Evolutionary conservation across 257 asterid genomes (phyloP).

Genomic region (Penstemon davidsonii): DNA sequence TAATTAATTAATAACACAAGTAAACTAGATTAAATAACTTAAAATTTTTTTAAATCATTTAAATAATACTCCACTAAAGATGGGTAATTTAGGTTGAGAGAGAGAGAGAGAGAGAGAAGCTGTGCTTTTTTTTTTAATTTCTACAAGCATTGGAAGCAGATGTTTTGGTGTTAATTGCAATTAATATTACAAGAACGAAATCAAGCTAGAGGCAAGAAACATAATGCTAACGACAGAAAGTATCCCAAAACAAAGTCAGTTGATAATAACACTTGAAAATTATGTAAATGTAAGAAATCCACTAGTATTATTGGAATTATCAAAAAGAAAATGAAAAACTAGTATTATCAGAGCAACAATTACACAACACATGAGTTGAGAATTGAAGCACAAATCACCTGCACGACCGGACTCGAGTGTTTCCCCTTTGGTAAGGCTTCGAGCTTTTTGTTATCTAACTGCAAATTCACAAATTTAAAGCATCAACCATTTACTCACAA

Average conservation of each 20-base stretch:
- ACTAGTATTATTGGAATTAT: not conserved
- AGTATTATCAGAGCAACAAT: too few species aligned
- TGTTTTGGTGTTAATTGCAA: too few species aligned
- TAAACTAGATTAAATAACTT: not conserved
- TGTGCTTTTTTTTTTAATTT: too few species aligned
- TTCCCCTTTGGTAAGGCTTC: conserved; percentile 55
- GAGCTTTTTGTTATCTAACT: conserved; percentile 75
- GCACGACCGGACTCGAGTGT: conserved; percentile 69
- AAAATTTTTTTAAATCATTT: too few species aligned
- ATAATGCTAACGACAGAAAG: conserved; percentile 8
- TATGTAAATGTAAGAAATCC: not conserved
- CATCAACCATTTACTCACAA: not conserved
- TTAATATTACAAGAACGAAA: too few species aligned
- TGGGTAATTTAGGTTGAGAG: too few species aligned
- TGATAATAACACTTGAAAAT: not conserved
- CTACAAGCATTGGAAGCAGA: too few species aligned
- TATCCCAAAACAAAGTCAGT: not conserved
- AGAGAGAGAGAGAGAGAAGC: too few species aligned
- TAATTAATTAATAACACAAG: not conserved
- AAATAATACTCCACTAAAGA: too few species aligned
- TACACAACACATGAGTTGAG: not conserved
- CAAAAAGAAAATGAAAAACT: too few species aligned
- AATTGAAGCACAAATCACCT: conserved; percentile 40
- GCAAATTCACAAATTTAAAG: conserved; percentile 24
- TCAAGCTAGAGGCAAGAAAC: not conserved